Conservation (phyloP, 495 filamentous ascomycete species). For the Trichoderma erinaceum region DNA sequence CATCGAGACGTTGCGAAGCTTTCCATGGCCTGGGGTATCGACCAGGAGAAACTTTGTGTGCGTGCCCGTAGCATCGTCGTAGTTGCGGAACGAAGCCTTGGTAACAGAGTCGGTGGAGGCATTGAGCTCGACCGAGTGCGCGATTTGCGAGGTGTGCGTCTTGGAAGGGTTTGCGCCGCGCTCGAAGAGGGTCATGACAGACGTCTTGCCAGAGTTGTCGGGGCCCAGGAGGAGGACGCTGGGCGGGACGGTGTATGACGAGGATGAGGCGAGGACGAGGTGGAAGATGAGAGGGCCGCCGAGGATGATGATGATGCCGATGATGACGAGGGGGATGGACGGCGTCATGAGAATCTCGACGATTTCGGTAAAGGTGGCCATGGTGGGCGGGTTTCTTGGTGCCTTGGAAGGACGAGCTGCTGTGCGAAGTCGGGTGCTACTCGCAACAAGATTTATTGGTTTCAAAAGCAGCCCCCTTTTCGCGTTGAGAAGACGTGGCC, state of each 20-base stretch:
- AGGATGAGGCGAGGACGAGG: constrained; percentile 60
- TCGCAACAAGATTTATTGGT: too few relatives aligned
- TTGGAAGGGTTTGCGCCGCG: constrained; percentile 36
- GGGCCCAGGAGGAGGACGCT: constrained; percentile 84
- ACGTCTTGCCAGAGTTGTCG: constrained; percentile 79
- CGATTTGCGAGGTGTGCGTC: constrained; percentile 79
- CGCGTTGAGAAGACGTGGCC: not conserved
- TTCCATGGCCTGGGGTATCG: constrained; percentile 87
- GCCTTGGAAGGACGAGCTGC: not conserved
- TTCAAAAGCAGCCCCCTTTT: not conserved
- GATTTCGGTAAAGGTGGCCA: constrained; percentile 15
- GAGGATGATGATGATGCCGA: constrained; percentile 64
- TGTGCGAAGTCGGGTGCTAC: too few relatives aligned
- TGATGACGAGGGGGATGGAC: constrained; percentile 48
- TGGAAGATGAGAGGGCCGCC: constrained; percentile 74
- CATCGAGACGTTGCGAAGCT: constrained; percentile 59
- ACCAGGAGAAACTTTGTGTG: constrained; percentile 65
- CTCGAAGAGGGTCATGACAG: constrained; percentile 66
- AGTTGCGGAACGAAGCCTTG: constrained; percentile 53
- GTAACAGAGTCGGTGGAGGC: constrained; percentile 60
- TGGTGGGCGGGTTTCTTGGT: constrained; percentile 19
- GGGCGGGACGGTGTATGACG: constrained; percentile 60
- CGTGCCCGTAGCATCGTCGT: constrained; percentile 33
- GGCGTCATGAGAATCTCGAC: constrained; percentile 46
- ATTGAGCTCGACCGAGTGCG: constrained; percentile 63